phyloP scores from a whole-genome alignment of 306 rosid genomes.

The Astragalus membranaceus region DNA sequence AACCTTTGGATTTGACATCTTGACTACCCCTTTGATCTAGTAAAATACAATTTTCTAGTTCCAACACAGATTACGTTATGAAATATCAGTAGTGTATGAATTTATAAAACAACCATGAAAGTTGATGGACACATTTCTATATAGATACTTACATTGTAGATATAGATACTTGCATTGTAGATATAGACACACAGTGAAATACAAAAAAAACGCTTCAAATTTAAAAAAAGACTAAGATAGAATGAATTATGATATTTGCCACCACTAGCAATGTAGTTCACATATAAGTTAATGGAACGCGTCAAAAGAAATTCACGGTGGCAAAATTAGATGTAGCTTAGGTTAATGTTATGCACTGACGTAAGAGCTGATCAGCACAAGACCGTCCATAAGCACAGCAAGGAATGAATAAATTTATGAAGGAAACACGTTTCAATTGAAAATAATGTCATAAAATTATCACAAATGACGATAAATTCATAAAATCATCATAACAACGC shows the following conservation, averaged over 20 bases:
- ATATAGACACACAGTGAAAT: not conserved
- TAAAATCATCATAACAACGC: not conserved
- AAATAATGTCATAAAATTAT: not conserved
- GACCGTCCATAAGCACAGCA: conserved; percentile 70
- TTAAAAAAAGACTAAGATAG: not conserved
- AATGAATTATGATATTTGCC: conserved; percentile 24
- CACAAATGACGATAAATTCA: not conserved
- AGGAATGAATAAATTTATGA: not conserved
- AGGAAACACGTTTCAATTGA: not conserved
- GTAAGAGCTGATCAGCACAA: conserved; percentile 36
- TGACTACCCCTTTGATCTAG: not conserved
- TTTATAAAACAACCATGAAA: not conserved
- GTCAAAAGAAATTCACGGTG: not conserved
- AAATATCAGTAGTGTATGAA: not conserved
- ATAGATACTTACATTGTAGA: too few relatives aligned
- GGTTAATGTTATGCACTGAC: conserved; percentile 53
- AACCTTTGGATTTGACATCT: conserved; percentile 75
- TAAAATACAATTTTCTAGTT: not conserved
- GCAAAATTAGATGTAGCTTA: conserved; percentile 55
- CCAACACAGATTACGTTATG: not conserved
- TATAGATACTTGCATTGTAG: too few relatives aligned
- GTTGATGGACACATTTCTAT: too few relatives aligned
- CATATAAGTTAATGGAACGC: not conserved
- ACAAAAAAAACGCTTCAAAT: not conserved
- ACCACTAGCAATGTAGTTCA: not conserved